Percentiles rank a stretch among this genome's conserved stretches.
phyloP scores from a whole-genome alignment of 306 rosid genomes.

The Pyrus bretschneideri region DNA sequence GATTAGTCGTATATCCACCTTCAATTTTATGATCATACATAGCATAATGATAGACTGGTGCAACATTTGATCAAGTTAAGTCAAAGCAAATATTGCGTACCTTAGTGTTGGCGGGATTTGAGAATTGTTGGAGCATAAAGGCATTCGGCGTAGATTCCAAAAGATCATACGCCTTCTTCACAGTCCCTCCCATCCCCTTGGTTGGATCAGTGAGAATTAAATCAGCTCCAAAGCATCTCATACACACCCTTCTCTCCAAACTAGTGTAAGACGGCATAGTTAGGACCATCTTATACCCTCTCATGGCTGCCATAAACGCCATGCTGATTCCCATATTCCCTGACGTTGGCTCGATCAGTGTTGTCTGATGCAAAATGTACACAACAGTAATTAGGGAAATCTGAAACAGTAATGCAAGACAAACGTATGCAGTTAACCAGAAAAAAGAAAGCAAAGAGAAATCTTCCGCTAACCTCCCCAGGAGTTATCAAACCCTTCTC shows the following conservation, averaged over 20 bases:
- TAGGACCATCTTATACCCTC: slow-evolving; percentile 73
- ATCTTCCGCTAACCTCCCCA: slow-evolving; percentile 35
- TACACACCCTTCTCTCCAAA: slow-evolving; percentile 67
- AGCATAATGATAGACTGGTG: not conserved
- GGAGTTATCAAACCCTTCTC: slow-evolving; percentile 46
- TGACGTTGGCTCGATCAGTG: slow-evolving; percentile 77
- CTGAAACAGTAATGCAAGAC: not conserved
- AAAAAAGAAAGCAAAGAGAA: not conserved
- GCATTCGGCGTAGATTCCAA: slow-evolving; percentile 74
- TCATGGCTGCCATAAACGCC: slow-evolving; percentile 82
- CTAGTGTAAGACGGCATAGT: slow-evolving; percentile 81
- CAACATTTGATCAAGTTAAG: not conserved
- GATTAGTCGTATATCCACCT: slow-evolving; percentile 10
- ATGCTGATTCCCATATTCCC: slow-evolving; percentile 91
- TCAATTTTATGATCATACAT: not conserved
- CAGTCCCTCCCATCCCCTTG: slow-evolving; percentile 78
- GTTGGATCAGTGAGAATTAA: slow-evolving; percentile 77
- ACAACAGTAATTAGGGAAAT: not conserved
- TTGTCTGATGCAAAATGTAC: slow-evolving; percentile 39
- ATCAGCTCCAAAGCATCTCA: slow-evolving; percentile 93
- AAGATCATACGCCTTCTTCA: slow-evolving; percentile 77
- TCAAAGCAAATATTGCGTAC: not conserved
- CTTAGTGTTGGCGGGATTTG: slow-evolving; percentile 82
- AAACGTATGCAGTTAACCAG: not conserved
- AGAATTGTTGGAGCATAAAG: slow-evolving; percentile 79